These are phyloP conservation scores for Ceratorhiza oryzae-sativae DNA, from an alignment of 1,284 basidiomycete genomes.

Conservation along the genomic window DNA sequence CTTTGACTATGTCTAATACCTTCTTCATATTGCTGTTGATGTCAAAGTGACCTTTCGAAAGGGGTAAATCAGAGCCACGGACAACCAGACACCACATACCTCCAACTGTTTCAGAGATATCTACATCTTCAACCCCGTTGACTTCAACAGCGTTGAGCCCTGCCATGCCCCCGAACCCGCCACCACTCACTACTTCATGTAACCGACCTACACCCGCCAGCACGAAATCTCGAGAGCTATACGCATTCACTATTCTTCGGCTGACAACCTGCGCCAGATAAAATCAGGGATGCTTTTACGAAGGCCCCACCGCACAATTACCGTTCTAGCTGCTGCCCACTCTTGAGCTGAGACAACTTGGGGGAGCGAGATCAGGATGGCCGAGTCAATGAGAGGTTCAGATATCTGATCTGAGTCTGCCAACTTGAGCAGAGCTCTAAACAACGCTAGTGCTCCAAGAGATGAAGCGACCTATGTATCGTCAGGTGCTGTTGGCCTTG, in stretches of 20 bases:
- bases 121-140: slow-evolving; percentile 55
- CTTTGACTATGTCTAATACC: slow-evolving; percentile 29
- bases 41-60: slow-evolving; percentile 41
- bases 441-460: slow-evolving; percentile 59
- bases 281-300: neutral
- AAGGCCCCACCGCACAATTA: neutral
- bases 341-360: slow-evolving; percentile 53
- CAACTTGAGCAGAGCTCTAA: slow-evolving; percentile 59
- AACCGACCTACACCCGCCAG: slow-evolving; percentile 59
- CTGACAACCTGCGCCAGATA: slow-evolving; percentile 49
- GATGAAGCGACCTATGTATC: slow-evolving; percentile 57
- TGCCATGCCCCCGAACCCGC: slow-evolving; percentile 48
- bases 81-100: slow-evolving; percentile 40
- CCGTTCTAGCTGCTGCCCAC: slow-evolving; percentile 53
- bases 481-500: neutral
- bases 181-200: slow-evolving; percentile 56
- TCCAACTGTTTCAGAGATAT: slow-evolving; percentile 51
- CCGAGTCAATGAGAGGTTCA: slow-evolving; percentile 58
- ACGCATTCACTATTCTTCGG: slow-evolving; percentile 58
- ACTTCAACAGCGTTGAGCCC: slow-evolving; percentile 49
- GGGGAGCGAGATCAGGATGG: slow-evolving; percentile 57
- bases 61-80: neutral
- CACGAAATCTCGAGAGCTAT: slow-evolving; percentile 57
- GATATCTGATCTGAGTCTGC: slow-evolving; percentile 45
- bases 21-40: slow-evolving; percentile 39